These are phyloP conservation scores for Mycoemilia scoparia DNA, from an alignment of 192 early-diverging fungal species.

Conservation along the genomic window DNA sequence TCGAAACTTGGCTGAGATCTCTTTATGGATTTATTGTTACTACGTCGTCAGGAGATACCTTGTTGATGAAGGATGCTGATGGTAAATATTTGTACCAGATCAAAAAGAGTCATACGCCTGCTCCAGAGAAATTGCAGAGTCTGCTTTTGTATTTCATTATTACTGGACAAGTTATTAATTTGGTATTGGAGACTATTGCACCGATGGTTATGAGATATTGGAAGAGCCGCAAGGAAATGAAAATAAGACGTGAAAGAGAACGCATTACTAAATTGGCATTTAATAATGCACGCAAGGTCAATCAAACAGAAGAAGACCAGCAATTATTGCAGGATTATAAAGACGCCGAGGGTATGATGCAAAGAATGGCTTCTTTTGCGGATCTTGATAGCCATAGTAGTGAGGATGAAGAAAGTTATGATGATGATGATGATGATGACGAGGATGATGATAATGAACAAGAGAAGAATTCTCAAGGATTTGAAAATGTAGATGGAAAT, in stretches of 20 bases:
- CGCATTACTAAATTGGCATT: no score
- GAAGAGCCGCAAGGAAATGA: no score
- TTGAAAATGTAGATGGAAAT: no score
- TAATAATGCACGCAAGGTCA: conserved; percentile 4
- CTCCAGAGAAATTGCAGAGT: conserved; percentile 14
- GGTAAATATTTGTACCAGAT: no score
- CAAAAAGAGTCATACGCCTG: conserved; percentile 24
- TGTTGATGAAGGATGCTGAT: no score
- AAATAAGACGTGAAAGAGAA: not conserved
- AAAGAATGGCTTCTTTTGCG: no score
- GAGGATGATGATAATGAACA: no score
- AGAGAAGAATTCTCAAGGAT: no score
- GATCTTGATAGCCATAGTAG: no score
- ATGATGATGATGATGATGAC: no score
- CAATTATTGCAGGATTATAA: not conserved
- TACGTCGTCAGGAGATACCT: no score
- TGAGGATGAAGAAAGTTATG: no score
- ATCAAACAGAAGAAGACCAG: conserved; percentile 1
- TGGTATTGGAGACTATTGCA: conserved; percentile 52
- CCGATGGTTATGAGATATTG: conserved; percentile 42
- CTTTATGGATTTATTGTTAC: conserved; percentile 8
- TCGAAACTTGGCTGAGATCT: conserved; percentile 32
- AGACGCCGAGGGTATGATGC: conserved; percentile 1
- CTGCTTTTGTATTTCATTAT: conserved; percentile 60
- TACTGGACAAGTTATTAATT: conserved; percentile 63